Conservation (phyloP, 2,329 filamentous ascomycete species). For the Lecanosticta acicola region DNA sequence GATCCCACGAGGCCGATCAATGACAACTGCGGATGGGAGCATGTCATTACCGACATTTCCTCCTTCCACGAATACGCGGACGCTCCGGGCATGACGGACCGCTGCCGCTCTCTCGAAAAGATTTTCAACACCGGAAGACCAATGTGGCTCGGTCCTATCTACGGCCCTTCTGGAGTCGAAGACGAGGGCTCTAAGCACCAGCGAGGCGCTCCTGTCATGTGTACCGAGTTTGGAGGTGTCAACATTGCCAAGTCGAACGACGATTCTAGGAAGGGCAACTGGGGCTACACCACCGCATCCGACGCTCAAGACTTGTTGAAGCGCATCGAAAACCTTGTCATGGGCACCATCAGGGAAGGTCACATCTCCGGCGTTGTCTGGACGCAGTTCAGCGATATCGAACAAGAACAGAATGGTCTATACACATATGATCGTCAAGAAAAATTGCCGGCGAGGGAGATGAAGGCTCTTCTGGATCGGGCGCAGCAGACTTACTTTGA, state of each 20-base stretch:
- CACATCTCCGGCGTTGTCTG: slow-evolving; percentile 60
- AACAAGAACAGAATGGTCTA: slow-evolving; percentile 63
- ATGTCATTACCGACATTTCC: slow-evolving; percentile 58
- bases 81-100: slow-evolving; percentile 49
- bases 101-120: slow-evolving; percentile 48
- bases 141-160: slow-evolving; percentile 51
- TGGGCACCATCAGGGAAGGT: slow-evolving; percentile 52
- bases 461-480: slow-evolving; percentile 55
- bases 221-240: slow-evolving; percentile 63
- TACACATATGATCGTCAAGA: slow-evolving; percentile 58
- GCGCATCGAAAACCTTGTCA: slow-evolving; percentile 54
- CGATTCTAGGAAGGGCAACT: slow-evolving; percentile 43
- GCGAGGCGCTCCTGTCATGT: slow-evolving; percentile 56
- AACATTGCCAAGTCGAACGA: slow-evolving; percentile 54
- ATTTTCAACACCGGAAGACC: slow-evolving; percentile 53
- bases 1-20: slow-evolving; percentile 62
- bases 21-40: slow-evolving; percentile 68
- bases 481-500: slow-evolving; percentile 45
- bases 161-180: slow-evolving; percentile 26
- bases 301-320: slow-evolving; percentile 56
- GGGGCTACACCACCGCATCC: slow-evolving; percentile 63
- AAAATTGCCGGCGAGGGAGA: slow-evolving; percentile 54
- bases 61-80: slow-evolving; percentile 66
- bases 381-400: slow-evolving; percentile 58
- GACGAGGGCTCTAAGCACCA: slow-evolving; percentile 50